phyloP scores from a whole-genome alignment of 108 stramenopile genomes.

The Fistulifera pelliculosa region DNA sequence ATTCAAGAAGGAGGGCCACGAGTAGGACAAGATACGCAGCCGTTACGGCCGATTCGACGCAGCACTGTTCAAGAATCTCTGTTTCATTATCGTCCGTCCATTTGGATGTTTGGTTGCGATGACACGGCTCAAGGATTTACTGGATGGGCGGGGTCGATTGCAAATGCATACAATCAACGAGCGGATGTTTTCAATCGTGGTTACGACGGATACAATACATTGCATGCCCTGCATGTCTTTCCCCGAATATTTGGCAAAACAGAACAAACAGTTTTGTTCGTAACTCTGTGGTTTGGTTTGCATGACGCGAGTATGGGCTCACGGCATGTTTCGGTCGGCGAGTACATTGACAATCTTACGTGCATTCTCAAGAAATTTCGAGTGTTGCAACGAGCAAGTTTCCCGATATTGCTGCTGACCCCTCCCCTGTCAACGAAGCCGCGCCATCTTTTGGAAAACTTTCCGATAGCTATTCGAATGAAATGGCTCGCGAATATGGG shows the following conservation, averaged over 20 bases:
- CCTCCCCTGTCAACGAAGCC: conserved; percentile 57
- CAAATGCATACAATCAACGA: conserved; percentile 38
- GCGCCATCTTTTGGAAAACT: background rate
- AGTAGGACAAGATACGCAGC: too few species aligned
- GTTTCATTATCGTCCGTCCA: conserved; percentile 29
- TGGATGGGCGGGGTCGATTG: conserved; percentile 53
- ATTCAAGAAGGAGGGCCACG: too few species aligned
- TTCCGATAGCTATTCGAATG: background rate
- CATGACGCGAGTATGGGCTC: conserved; percentile 40
- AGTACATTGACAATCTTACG: conserved; percentile 37
- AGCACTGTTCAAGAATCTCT: background rate
- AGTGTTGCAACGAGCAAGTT: background rate
- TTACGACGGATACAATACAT: conserved; percentile 66
- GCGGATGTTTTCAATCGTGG: conserved; percentile 69
- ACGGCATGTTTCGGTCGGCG: conserved; percentile 51
- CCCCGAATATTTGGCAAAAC: conserved; percentile 22
- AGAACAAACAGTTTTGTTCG: background rate
- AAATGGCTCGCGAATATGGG: conserved; percentile 37
- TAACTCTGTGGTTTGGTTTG: background rate
- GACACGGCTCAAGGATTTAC: conserved; percentile 51
- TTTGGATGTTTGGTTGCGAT: conserved; percentile 62
- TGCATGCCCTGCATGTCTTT: conserved; percentile 30
- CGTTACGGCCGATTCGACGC: too few species aligned
- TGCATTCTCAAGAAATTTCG: conserved; percentile 33
- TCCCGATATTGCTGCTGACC: conserved; percentile 53